Evolutionary conservation across 1,284 basidiomycete genomes (phyloP).

Genomic region (Cryptococcus sp.): DNA sequence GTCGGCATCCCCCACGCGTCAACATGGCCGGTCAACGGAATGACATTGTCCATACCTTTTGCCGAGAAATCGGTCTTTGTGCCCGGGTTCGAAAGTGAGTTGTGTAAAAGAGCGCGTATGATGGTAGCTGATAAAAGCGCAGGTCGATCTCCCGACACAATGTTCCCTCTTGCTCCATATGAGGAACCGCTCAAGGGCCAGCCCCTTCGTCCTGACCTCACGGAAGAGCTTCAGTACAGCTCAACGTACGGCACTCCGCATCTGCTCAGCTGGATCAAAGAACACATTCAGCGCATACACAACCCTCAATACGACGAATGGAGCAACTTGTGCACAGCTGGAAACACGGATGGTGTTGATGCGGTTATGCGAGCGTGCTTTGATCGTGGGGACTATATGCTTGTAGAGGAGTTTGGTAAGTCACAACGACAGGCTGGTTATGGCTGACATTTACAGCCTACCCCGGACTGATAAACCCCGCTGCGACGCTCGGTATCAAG

Average conservation of each 20-base stretch:
- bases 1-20: conserved; percentile 37
- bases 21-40: conserved; percentile 44
- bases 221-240: conserved; percentile 39
- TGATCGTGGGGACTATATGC: conserved; percentile 37
- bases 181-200: conserved; percentile 24
- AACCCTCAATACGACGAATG: conserved; percentile 35
- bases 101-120: neutral
- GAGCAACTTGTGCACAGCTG: conserved; percentile 37
- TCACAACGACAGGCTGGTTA: neutral
- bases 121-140: neutral
- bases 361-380: conserved; percentile 34
- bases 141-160: conserved; percentile 25
- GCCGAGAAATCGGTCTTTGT: conserved; percentile 38
- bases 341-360: conserved; percentile 46
- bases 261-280: conserved; percentile 34
- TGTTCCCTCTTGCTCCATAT: conserved; percentile 30
- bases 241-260: conserved; percentile 36
- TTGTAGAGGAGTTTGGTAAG: conserved; percentile 48
- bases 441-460: conserved; percentile 50
- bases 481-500: conserved; percentile 58
- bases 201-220: conserved; percentile 32
- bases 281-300: conserved; percentile 36
- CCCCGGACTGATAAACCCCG: conserved; percentile 58
- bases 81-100: conserved; percentile 39
- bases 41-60: conserved; percentile 43